Evolutionary conservation across 1,139 yeast genomes (phyloP).

Genomic region (Citeromyces siamensis): DNA sequence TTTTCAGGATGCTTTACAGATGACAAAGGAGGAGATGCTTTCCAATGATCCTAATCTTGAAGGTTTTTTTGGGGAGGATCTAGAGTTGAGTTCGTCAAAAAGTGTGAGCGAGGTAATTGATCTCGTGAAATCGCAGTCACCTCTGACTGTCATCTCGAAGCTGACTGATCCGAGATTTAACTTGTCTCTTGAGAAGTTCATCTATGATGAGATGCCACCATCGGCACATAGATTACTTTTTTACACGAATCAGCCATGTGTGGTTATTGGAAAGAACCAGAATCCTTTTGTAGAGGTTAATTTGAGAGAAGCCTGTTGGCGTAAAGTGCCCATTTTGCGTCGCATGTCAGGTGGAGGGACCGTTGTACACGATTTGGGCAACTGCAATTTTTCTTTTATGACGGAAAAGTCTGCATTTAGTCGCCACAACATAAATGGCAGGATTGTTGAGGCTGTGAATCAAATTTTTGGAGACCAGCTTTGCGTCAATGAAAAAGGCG

Average conservation of each 20-base stretch:
- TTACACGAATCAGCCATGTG: slow-evolving; percentile 73
- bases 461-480: slow-evolving; percentile 10
- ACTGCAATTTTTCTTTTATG: slow-evolving; percentile 77
- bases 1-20: neutral
- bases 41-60: slow-evolving; percentile 17
- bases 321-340: slow-evolving; percentile 60
- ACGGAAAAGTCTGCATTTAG: slow-evolving; percentile 57
- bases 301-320: slow-evolving; percentile 37
- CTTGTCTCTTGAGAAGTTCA: slow-evolving; percentile 70
- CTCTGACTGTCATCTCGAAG: slow-evolving; percentile 26
- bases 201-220: slow-evolving; percentile 57
- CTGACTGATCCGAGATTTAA: slow-evolving; percentile 59
- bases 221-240: slow-evolving; percentile 43
- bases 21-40: slow-evolving; percentile 10
- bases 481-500: slow-evolving; percentile 63
- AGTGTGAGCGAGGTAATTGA: neutral
- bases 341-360: slow-evolving; percentile 94
- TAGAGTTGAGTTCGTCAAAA: neutral
- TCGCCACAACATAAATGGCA: slow-evolving; percentile 35
- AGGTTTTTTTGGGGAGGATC: slow-evolving; percentile 10
- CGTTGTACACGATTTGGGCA: slow-evolving; percentile 92
- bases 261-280: slow-evolving; percentile 93
- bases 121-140: slow-evolving; percentile 12
- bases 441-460: slow-evolving; percentile 7
- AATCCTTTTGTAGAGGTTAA: slow-evolving; percentile 89